Conservation (phyloP, 768 basidiomycete species). For the Psilocybe sp. region DNA sequence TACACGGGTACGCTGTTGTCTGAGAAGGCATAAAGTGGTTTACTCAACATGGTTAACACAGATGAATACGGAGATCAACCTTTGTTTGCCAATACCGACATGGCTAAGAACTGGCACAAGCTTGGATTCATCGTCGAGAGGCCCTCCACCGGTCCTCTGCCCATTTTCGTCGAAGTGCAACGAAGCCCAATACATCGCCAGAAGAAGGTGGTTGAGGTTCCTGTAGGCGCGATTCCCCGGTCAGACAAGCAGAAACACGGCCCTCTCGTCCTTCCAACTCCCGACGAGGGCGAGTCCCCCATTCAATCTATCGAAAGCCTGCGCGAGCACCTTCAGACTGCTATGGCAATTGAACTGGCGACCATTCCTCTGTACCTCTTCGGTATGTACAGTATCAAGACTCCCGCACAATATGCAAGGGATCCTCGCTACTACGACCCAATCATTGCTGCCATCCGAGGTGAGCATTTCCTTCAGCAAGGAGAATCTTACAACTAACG, state of each 20-base stretch:
- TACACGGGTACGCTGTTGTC: conserved; percentile 9
- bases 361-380: conserved; percentile 25
- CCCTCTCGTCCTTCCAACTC: conserved; percentile 6
- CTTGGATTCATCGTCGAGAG: conserved; percentile 13
- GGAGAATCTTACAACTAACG: neutral
- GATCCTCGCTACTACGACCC: conserved; percentile 14
- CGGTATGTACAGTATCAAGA: conserved; percentile 22
- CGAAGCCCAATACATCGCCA: conserved; percentile 6
- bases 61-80: conserved; percentile 11
- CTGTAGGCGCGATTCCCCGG: neutral
- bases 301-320: conserved; percentile 10
- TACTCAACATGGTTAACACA: neutral
- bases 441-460: conserved; percentile 9
- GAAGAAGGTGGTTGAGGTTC: neutral
- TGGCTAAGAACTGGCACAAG: conserved; percentile 17
- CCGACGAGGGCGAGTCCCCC: conserved; percentile 2
- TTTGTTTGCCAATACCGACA: conserved; percentile 16
- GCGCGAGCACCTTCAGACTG: conserved; percentile 18
- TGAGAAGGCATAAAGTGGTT: neutral
- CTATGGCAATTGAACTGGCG: conserved; percentile 21
- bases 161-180: conserved; percentile 14
- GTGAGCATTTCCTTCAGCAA: neutral
- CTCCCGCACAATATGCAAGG: conserved; percentile 9
- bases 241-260: neutral
- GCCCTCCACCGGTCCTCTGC: conserved; percentile 9